Base-by-base conservation (phyloP, 192 early-diverging fungal species). In the Mortierella hygrophila region DNA sequence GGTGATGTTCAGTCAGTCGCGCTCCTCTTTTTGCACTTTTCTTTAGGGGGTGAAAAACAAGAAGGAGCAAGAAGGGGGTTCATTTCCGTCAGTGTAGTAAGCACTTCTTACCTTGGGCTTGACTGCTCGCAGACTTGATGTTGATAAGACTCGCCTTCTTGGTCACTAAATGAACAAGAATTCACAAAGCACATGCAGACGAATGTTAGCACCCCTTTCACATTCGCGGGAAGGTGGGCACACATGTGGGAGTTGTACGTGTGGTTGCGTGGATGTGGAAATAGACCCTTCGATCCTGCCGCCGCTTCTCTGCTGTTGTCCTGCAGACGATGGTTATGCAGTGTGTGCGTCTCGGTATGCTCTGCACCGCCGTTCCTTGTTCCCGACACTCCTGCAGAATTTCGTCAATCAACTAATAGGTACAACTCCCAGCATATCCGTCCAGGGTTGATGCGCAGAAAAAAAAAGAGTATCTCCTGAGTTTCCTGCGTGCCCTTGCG, bases 121-220 rank as follows among this genome's bases (percentile, higher is more conserved):
- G 82, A 26, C 82, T 83, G 35, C 72, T 83, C 21, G 73, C 65
- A 79, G 82, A 83, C 29, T 78, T 83, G 37, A 83, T 68, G 49
- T 83, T 83, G 26, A 68, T 73, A 18, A 83, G 47, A 52, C 82
- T 79, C 6, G 77, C 37, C 47, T 83, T 83, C 68, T 83, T 79
- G 29, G 65, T 46, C 4, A 75, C 82, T 83, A 63, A 16, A 35
- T 40, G 32, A 44, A 13, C 9, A 49, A 26, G 11, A 0, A 8
- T 10, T 18, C 57, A 29, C n/a, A n/a, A 60, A 60, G 54, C 57
- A 60, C 57, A 60, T 60, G 10, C n/a, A 37, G 47, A 15, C 18
- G 2, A 75, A 37, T 1, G 7, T 73, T 29, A 73, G 46, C 46
- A 20, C 5, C 37, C 8, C 26, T 32, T 26, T 26, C 10, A 29